Conservation (phyloP, 1,139 yeast genomes). For the Blastobotrys ciferrii region DNA sequence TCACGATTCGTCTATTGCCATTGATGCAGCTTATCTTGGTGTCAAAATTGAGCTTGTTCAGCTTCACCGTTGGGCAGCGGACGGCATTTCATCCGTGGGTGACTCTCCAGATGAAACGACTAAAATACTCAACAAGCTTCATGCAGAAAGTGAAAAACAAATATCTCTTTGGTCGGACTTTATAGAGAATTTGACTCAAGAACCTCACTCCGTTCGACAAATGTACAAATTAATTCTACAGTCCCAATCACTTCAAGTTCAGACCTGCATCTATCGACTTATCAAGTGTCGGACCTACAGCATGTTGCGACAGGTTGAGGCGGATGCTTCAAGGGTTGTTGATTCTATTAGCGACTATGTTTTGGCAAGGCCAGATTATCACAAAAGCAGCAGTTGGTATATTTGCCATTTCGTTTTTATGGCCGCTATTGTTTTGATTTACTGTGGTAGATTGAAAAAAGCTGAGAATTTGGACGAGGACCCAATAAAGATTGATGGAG, state of each 20-base stretch:
- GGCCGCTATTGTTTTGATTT: conserved; percentile 15
- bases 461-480: not conserved
- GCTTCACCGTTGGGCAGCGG: conserved; percentile 5
- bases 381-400: conserved; percentile 14
- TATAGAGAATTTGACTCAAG: conserved; percentile 5
- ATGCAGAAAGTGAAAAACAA: not conserved
- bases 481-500: conserved; percentile 7
- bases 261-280: conserved; percentile 1
- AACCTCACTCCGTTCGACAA: conserved; percentile 7
- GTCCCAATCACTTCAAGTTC: not conserved
- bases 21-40: conserved; percentile 9
- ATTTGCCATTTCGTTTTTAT: conserved; percentile 18
- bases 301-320: conserved; percentile 6
- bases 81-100: not conserved
- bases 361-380: conserved; percentile 1
- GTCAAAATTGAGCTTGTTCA: conserved; percentile 14
- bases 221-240: conserved; percentile 12
- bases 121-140: conserved; percentile 1
- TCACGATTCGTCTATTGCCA: conserved; percentile 9
- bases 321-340: conserved; percentile 9
- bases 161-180: conserved; percentile 7
- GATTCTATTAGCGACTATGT: conserved; percentile 9
- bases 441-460: conserved; percentile 13
- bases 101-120: not conserved
- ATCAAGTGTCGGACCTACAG: conserved; percentile 2